Conservation (phyloP, 2,329 filamentous ascomycete genomes). For the Chrysoporthe deuterocubensis region DNA sequence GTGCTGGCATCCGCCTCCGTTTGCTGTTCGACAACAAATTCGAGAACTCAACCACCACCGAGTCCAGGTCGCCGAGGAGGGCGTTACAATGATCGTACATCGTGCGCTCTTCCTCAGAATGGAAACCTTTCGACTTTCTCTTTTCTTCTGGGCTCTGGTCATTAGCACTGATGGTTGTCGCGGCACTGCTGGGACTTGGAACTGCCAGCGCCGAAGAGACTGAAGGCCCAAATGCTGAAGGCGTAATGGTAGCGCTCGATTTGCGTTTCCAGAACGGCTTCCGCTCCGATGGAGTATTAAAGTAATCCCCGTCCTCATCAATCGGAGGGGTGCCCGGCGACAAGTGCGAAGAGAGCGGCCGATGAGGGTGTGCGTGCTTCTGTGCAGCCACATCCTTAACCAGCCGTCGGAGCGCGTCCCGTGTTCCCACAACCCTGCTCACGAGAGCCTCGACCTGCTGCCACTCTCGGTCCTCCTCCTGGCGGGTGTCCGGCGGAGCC, state of each 20-base stretch:
- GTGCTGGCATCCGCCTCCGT: slow-evolving; percentile 66
- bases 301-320: slow-evolving; percentile 59
- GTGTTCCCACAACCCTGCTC: slow-evolving; percentile 81
- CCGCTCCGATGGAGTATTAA: slow-evolving; percentile 57
- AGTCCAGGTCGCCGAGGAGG: slow-evolving; percentile 82
- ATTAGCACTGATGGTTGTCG: slow-evolving; percentile 29
- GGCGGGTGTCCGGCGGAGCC: slow-evolving; percentile 40
- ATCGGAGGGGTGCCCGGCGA: slow-evolving; percentile 46
- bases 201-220: slow-evolving; percentile 47
- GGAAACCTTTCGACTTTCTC: slow-evolving; percentile 42
- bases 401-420: slow-evolving; percentile 84
- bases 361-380: slow-evolving; percentile 52
- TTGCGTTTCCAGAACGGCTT: slow-evolving; percentile 93
- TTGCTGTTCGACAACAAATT: slow-evolving; percentile 78
- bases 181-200: slow-evolving; percentile 44
- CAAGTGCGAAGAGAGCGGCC: slow-evolving; percentile 44
- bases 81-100: slow-evolving; percentile 83
- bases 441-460: slow-evolving; percentile 82
- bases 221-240: slow-evolving; percentile 46
- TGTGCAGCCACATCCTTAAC: slow-evolving; percentile 79
- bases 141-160: slow-evolving; percentile 36
- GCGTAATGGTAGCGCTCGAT: slow-evolving; percentile 58
- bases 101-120: slow-evolving; percentile 60
- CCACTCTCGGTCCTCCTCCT: slow-evolving; percentile 82
- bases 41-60: slow-evolving; percentile 82